These are phyloP conservation scores for Saturnispora zaruensis DNA, from an alignment of 805 yeast species.

Conservation along the genomic window DNA sequence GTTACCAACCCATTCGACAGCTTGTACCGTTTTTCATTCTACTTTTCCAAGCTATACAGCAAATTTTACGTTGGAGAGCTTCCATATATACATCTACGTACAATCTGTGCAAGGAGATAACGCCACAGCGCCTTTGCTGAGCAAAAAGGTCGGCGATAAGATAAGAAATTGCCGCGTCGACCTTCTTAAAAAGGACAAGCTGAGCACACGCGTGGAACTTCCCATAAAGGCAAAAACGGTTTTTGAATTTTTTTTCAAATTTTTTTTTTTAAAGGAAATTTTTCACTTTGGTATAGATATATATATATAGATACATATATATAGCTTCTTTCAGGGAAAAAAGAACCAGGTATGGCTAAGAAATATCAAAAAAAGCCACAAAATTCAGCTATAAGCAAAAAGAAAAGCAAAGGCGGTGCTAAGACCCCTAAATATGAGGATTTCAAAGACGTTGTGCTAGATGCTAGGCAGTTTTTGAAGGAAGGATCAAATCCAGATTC, in stretches of 20 bases:
- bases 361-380: constrained; percentile 16
- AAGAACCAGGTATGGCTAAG: not conserved
- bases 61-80: too few species aligned
- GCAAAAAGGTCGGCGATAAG: too few species aligned
- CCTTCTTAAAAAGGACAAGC: not conserved
- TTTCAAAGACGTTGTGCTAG: constrained; percentile 26
- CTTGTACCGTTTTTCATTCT: too few species aligned
- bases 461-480: constrained; percentile 26
- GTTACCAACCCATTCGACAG: too few species aligned
- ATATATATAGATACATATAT: too few species aligned
- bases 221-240: not conserved
- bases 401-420: not conserved
- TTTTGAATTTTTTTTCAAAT: not conserved
- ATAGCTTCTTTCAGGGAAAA: not conserved
- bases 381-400: not conserved
- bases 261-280: constrained; percentile 1
- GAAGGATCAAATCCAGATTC: constrained; percentile 14
- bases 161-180: not conserved
- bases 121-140: too few species aligned
- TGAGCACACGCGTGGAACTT: not conserved
- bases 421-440: constrained; percentile 7
- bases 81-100: too few species aligned
- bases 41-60: too few species aligned
- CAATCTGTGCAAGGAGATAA: too few species aligned
- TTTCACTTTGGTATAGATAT: not conserved